Evolutionary conservation across 768 basidiomycete species (phyloP), one percentile per base, ranked within the genome.

Genomic region (Boletus speciosus): DNA sequence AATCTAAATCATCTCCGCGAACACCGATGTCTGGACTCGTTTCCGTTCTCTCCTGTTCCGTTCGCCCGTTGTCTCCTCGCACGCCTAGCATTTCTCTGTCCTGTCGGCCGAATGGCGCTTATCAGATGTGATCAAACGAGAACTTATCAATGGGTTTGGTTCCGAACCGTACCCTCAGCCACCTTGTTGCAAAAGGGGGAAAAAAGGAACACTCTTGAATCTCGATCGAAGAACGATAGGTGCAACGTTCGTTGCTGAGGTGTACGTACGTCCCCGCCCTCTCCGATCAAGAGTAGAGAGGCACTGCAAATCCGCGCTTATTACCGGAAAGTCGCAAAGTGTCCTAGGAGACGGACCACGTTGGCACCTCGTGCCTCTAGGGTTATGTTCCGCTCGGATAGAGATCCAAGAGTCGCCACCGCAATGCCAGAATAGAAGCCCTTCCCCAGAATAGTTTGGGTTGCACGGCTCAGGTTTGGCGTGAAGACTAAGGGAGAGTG

Each of bases 1-100:
- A 49, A 47, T 47, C 56, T 38, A 52, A 49, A 68, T 67, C 56
- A 68, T 67, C 56, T 58, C 66, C 66, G 66, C 49, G 35, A 49
- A 51, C 9, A 35, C 51, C 56, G 47, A 63, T 38, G 39, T 11
- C 46, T 31, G 41, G 47, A 9, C 10, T 37, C 27, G 49, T 56
- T 19, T 47, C 63, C 21, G 23, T 31, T 29, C 14, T 36, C 38
- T 9, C 23, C 11, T 32, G 25, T 31, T 45, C 41, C 25, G 21
- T 16, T 47, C 38, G 58, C 5, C 6, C 42, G 38, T 49, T 43
- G 31, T 41, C 48, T 45, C 9, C 45, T 57, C 15, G 46, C 37
- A 46, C 19, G 35, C 34, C 32, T 44, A 7, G n/a, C 55, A 59
- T 61, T 50, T 16, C 19, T 14, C n/a, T 36, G 35, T 36, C 36